phyloP scores from a whole-genome alignment of 2,329 filamentous ascomycete species.

The Aspergillus novofumigatus region DNA sequence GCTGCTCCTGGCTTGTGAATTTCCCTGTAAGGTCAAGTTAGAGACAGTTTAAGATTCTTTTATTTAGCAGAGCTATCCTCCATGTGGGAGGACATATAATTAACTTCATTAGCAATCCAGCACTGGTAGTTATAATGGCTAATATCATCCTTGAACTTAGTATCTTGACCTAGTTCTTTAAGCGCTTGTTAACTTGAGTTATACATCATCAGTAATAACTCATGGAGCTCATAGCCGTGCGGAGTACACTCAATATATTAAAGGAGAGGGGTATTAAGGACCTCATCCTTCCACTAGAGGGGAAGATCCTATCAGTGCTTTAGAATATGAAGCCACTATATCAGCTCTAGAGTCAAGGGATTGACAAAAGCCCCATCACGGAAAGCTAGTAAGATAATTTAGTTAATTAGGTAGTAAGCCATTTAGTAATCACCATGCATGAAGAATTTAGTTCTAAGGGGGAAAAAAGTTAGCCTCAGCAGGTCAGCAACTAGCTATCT shows the following conservation, averaged over 20 bases:
- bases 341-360: conserved; percentile 22
- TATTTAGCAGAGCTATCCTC: conserved; percentile 1
- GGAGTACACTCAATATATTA: conserved; percentile 17
- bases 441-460: conserved; percentile 27
- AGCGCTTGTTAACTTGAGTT: conserved; percentile 18
- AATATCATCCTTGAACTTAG: conserved; percentile 24
- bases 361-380: conserved; percentile 21
- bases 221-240: conserved; percentile 20
- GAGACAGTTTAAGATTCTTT: conserved; percentile 3
- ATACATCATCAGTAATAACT: conserved; percentile 23
- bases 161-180: conserved; percentile 21
- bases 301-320: conserved; percentile 15
- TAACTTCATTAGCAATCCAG: conserved; percentile 26
- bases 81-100: conserved; percentile 14
- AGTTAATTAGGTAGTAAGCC: conserved; percentile 22
- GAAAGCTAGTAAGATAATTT: conserved; percentile 24
- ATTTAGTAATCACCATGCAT: conserved; percentile 26
- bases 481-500: too few species aligned
- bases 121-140: conserved; percentile 25
- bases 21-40: conserved; percentile 15
- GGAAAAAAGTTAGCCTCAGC: conserved; percentile 2
- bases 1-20: conserved; percentile 25
- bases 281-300: conserved; percentile 19
- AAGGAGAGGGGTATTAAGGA: conserved; percentile 22
- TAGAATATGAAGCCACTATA: conserved; percentile 21